A percentile compares a stretch with the other conserved stretches of the same genome.
These are phyloP conservation scores for Kwoniella mangroviensis DNA, from an alignment of 768 basidiomycete genomes.

Conservation along the genomic window DNA sequence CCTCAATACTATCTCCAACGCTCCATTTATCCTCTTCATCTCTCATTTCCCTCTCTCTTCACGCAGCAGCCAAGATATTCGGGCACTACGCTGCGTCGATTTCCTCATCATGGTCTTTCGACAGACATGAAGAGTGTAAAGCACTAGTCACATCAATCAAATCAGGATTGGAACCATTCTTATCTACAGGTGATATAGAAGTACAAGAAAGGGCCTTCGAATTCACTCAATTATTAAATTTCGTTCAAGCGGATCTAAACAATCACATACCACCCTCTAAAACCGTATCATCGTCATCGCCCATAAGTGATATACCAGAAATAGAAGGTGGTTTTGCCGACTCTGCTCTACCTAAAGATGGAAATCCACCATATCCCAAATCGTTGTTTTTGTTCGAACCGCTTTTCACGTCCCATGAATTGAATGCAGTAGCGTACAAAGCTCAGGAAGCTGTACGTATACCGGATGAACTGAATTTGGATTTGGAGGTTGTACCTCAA, in stretches of 20 bases:
- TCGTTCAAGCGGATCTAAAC: constrained; percentile 48
- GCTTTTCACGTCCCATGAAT: constrained; percentile 74
- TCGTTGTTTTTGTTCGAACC: constrained; percentile 84
- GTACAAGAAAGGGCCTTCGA: constrained; percentile 75
- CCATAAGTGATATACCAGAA: constrained; percentile 31
- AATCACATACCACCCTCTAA: constrained; percentile 33
- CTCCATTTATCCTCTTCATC: constrained; percentile 64
- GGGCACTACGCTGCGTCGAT: constrained; percentile 79
- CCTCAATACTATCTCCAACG: constrained; percentile 62
- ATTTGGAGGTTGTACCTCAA: constrained; percentile 76
- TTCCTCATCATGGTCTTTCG: constrained; percentile 76
- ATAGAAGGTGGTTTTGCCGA: constrained; percentile 57
- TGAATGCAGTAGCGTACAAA: constrained; percentile 77
- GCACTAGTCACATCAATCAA: constrained; percentile 69
- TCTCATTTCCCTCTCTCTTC: constrained; percentile 77
- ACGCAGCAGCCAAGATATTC: constrained; percentile 83
- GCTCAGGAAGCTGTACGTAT: constrained; percentile 82
- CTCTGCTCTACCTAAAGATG: constrained; percentile 46
- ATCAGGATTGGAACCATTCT: constrained; percentile 66
- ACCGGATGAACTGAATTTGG: constrained; percentile 84
- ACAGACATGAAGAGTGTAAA: constrained; percentile 70
- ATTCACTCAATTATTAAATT: constrained; percentile 39
- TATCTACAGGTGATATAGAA: constrained; percentile 73
- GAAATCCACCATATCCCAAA: constrained; percentile 76
- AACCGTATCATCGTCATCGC: background rate